Evolutionary conservation across 805 yeast species (phyloP).

Genomic region (Wickerhamomyces bovis): DNA sequence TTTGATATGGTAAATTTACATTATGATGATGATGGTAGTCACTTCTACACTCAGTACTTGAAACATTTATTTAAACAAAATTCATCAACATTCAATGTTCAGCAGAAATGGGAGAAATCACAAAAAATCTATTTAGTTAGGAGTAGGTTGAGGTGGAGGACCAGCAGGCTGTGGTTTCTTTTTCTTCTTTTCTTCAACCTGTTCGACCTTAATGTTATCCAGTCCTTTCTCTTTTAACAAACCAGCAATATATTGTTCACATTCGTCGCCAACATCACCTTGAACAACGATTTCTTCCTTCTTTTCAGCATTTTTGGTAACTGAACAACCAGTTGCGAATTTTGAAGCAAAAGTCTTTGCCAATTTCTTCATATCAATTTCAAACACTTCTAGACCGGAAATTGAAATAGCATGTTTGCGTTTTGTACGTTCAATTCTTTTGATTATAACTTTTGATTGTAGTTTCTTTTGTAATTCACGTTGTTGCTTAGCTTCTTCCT

Average conservation of each 20-base stretch:
- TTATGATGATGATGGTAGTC: no score
- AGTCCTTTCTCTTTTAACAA: conserved; percentile 78
- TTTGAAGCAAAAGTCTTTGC: conserved; percentile 90
- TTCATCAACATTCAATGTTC: no score
- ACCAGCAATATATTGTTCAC: conserved; percentile 65
- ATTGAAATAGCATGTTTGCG: conserved; percentile 83
- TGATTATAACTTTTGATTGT: conserved; percentile 75
- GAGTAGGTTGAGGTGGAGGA: neutral
- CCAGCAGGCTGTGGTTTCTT: conserved; percentile 36
- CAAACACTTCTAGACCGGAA: conserved; percentile 83
- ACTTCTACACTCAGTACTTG: no score
- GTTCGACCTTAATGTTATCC: conserved; percentile 82
- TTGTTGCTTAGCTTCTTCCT: conserved; percentile 80
- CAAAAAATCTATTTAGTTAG: neutral
- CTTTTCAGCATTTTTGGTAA: conserved; percentile 83
- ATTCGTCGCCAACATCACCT: conserved; percentile 93
- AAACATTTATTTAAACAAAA: no score
- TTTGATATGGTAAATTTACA: neutral
- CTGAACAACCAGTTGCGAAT: conserved; percentile 95
- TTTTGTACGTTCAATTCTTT: conserved; percentile 85
- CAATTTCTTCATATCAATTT: conserved; percentile 81
- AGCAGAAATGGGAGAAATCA: no score
- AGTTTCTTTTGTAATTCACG: conserved; percentile 74
- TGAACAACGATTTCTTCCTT: conserved; percentile 88
- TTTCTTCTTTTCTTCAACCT: conserved; percentile 74